A percentile compares a stretch with the other conserved stretches of the same genome.
phyloP scores from a whole-genome alignment of 441 rosid species.

The Bruguiera hainesii region DNA sequence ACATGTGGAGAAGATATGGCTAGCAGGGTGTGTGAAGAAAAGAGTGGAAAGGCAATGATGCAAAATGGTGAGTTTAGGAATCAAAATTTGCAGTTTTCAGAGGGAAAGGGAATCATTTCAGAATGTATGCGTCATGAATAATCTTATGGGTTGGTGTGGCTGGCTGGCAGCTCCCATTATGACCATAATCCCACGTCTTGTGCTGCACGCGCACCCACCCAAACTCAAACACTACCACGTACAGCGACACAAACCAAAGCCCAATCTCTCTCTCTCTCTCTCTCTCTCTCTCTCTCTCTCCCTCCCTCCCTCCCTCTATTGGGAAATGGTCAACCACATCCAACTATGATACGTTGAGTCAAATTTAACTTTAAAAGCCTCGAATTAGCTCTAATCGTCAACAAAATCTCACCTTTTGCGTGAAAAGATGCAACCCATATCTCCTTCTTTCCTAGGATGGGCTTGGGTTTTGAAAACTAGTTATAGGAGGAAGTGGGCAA shows the following conservation, averaged over 20 bases:
- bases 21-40: not conserved
- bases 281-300: slow-evolving; percentile 1
- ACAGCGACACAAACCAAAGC: not conserved
- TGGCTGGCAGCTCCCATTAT: slow-evolving; percentile 48
- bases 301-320: not conserved
- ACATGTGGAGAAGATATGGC: no score
- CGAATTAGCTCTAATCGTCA: slow-evolving; percentile 22
- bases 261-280: not conserved
- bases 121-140: slow-evolving; percentile 29
- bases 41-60: slow-evolving; percentile 24
- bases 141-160: slow-evolving; percentile 20
- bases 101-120: slow-evolving; percentile 18
- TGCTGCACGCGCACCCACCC: slow-evolving; percentile 84
- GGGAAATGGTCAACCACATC: slow-evolving; percentile 35
- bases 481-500: not conserved
- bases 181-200: slow-evolving; percentile 55
- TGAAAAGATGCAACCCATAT: slow-evolving; percentile 37
- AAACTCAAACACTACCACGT: slow-evolving; percentile 32
- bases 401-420: slow-evolving; percentile 32
- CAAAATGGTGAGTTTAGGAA: slow-evolving; percentile 37
- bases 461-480: not conserved
- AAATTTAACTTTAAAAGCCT: slow-evolving; percentile 41
- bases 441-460: slow-evolving; percentile 10
- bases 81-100: slow-evolving; percentile 17
- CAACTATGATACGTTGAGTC: slow-evolving; percentile 22